Base-by-base conservation (phyloP, 805 yeast genomes). In the Wickerhamomyces queroliae region DNA sequence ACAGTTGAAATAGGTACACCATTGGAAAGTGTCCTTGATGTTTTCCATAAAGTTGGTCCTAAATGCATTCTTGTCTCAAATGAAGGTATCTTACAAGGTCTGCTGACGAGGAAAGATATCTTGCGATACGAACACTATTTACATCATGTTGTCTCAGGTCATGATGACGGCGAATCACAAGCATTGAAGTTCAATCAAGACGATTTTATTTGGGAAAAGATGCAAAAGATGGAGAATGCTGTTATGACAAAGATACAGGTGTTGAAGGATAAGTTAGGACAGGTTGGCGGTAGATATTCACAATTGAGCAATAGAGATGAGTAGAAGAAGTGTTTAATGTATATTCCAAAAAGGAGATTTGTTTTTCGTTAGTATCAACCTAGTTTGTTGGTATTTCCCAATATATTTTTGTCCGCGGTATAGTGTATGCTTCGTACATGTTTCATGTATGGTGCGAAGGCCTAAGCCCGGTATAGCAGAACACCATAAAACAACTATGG, bases 41-140 rank as follows among this genome's bases (percentile, higher is more conserved):
- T 88, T 19, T 91, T 93, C 56, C 72, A 76, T 42, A 80, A 82
- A 47, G 55, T 89, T 22, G 96, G 98, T 0, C 95, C 96, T 8
- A 67, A 84, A 33, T 72, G 80, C 22, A 69, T 93, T 1, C 67
- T 83, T 31, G 81, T 86, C 2, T 83, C 80, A 39, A 69, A 76
- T 9, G 61, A 70, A 23, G 93, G 90, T 2, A 45, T 55, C 2
- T 54, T 87, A 15, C 70, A 69, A 13, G 99, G 99, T 0, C 54
- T 87, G n/a, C 63, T 95, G 2, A 87, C 96, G 0, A 71, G 90
- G 41, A 93, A 93, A 53, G 98, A 90, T 54, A 67, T 91, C 15
- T 60, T 90, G 37, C 69, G 80, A 44, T 87, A 74, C 50, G 83
- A 80, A 47, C 56, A 66, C 41, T 44, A 42, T 6, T 47, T 61